phyloP scores from a whole-genome alignment of 768 basidiomycete species.

The Galerina sulciceps region DNA sequence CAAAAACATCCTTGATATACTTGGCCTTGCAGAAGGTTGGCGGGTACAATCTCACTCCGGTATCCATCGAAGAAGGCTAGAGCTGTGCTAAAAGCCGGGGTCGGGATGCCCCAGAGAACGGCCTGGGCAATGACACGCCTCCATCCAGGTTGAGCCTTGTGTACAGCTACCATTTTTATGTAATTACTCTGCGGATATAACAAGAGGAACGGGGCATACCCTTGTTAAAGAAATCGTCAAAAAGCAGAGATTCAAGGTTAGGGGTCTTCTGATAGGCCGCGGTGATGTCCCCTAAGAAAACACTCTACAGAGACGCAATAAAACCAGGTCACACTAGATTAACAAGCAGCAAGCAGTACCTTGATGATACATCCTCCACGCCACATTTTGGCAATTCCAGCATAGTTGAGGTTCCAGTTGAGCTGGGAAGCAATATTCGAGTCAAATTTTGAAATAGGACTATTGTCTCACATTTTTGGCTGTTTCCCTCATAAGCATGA shows the following conservation, averaged over 20 bases:
- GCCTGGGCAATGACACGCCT: slow-evolving; percentile 96
- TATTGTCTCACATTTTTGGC: slow-evolving; percentile 76
- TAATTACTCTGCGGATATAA: neutral
- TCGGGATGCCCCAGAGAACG: slow-evolving; percentile 96
- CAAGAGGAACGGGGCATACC: slow-evolving; percentile 41
- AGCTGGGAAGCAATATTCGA: slow-evolving; percentile 42
- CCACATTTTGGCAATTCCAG: slow-evolving; percentile 99
- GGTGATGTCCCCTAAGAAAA: slow-evolving; percentile 94
- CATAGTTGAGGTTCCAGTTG: slow-evolving; percentile 93
- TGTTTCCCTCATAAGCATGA: slow-evolving; percentile 99
- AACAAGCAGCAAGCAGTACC: slow-evolving; percentile 37
- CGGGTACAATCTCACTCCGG: slow-evolving; percentile 92
- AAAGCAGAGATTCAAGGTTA: slow-evolving; percentile 88
- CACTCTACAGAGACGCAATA: slow-evolving; percentile 49
- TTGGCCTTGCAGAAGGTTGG: slow-evolving; percentile 94
- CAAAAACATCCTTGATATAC: slow-evolving; percentile 35
- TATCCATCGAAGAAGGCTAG: slow-evolving; percentile 99
- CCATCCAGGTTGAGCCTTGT: slow-evolving; percentile 97
- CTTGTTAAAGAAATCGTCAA: slow-evolving; percentile 98
- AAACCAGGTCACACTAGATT: neutral
- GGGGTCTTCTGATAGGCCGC: slow-evolving; percentile 86
- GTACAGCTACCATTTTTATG: slow-evolving; percentile 60
- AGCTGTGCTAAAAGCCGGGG: slow-evolving; percentile 97
- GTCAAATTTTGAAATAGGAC: neutral
- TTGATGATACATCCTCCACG: slow-evolving; percentile 99